Base-by-base conservation (phyloP, 2,329 filamentous ascomycete species). In the Ascochyta clinopodiicola region DNA sequence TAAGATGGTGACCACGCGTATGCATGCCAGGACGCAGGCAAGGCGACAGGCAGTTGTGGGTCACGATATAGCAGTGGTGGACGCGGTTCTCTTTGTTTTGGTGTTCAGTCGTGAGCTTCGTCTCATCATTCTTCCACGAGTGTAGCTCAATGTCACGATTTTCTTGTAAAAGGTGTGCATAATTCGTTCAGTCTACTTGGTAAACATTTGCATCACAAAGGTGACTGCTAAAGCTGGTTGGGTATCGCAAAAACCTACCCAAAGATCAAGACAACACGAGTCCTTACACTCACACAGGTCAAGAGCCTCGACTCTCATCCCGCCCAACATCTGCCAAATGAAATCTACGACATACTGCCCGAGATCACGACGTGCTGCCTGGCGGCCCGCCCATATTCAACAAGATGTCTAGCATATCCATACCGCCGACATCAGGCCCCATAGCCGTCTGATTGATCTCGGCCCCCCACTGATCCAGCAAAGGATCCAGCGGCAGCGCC, bases 381-480 rank as follows among this genome's bases (percentile, higher is more conserved):
- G 70, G 70, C 19, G 68, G 67, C 2, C 71, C 71, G 0, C 71
- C 72, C 68, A 74, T 74, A 45, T 74, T 75, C 34, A 81, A 64
- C 57, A 82, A 60, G 15, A 81, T 72, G 65, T 82, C 80, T 27
- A 82, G 65, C 77, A 82, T 78, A 62, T 82, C 80, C 61, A 79
- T 74, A 1, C 79, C 60, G 78, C 88, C 76, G 81, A 90, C 71
- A 86, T 92, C 84, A n/a, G 84, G 84, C 0, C 85, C 85, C 72
- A 81, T 82, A 38, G 80, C 78, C 27, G 79, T 82, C 65, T 79
- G 77, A 19, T 81, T 84, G 21, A 86, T 84, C 49, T 86, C 84
- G 1, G 83, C 80, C 12, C 82, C 83, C 64, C 82, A 82, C 59
- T 82, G 81, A 64, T 84, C 81, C 49, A 86, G 79, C 56, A 87